These are phyloP conservation scores for Dipteronia sinensis DNA, from an alignment of 345 rosid genomes.

Conservation along the genomic window DNA sequence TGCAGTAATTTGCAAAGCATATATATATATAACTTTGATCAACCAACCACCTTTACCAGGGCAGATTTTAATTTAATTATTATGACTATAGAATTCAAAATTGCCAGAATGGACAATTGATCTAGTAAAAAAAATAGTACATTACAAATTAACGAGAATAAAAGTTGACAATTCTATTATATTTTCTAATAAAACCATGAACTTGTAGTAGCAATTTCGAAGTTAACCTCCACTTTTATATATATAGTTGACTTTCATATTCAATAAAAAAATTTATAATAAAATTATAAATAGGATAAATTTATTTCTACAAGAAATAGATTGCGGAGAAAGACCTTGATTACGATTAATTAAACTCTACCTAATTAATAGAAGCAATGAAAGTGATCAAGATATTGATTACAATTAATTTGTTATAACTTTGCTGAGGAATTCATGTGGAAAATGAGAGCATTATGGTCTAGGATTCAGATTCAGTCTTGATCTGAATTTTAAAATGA, in stretches of 20 bases:
- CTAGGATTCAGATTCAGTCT: too few species aligned
- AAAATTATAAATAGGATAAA: too few species aligned
- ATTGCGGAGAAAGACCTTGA: too few species aligned
- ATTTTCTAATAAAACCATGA: neutral
- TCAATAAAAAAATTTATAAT: too few species aligned
- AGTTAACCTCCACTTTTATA: neutral
- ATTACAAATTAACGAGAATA: neutral
- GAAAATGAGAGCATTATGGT: too few species aligned
- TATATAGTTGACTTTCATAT: neutral
- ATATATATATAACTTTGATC: neutral
- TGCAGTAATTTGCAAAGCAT: neutral
- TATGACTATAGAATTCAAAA: neutral
- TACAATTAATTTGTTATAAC: too few species aligned
- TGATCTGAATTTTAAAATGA: too few species aligned
- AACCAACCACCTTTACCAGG: neutral
- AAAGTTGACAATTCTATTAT: slow-evolving; percentile 5
- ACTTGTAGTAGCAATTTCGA: neutral
- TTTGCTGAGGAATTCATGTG: too few species aligned
- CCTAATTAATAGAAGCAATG: too few species aligned
- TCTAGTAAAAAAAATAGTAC: neutral
- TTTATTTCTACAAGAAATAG: too few species aligned
- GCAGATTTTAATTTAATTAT: neutral
- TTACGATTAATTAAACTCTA: too few species aligned
- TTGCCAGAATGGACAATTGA: neutral
- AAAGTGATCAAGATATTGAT: too few species aligned